These are phyloP conservation scores for Halteria grandinella DNA, from an alignment of 73 alveolate species.

Conservation along the genomic window DNA sequence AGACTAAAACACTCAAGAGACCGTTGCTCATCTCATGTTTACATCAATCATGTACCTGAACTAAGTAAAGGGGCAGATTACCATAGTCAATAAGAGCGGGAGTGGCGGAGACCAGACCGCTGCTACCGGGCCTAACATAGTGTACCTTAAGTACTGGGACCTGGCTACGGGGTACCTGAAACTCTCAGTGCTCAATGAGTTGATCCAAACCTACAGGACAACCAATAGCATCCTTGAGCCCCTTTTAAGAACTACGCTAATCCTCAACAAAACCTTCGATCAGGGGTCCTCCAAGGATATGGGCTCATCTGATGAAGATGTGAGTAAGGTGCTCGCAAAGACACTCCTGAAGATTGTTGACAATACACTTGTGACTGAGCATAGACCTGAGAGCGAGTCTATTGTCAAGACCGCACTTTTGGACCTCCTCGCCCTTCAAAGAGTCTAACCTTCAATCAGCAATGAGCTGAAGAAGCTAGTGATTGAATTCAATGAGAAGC, in stretches of 20 bases:
- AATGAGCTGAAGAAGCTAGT: not conserved
- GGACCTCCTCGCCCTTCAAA: not conserved
- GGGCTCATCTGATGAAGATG: constrained; percentile 3
- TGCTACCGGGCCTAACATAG: not conserved
- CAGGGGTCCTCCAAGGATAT: not conserved
- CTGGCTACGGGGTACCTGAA: not conserved
- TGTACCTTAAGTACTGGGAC: constrained; percentile 16
- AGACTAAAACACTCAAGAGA: not conserved
- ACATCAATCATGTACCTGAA: not conserved
- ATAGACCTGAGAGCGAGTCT: not conserved
- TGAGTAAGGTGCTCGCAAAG: not conserved
- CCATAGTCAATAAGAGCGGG: too few species aligned
- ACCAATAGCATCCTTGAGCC: constrained; percentile 8
- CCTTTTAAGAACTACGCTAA: not conserved
- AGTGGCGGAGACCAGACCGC: too few species aligned
- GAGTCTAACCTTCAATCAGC: not conserved
- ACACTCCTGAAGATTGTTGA: constrained; percentile 6
- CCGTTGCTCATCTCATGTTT: not conserved
- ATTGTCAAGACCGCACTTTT: not conserved
- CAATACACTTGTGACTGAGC: not conserved
- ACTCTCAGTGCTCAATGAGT: constrained; percentile 28
- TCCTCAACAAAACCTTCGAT: not conserved
- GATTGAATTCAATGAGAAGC: constrained; percentile 2
- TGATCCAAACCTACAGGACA: constrained; percentile 19
- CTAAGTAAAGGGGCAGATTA: not conserved